phyloP scores from a whole-genome alignment of 2,329 filamentous ascomycete species.

The Lachnellula subtilissima region DNA sequence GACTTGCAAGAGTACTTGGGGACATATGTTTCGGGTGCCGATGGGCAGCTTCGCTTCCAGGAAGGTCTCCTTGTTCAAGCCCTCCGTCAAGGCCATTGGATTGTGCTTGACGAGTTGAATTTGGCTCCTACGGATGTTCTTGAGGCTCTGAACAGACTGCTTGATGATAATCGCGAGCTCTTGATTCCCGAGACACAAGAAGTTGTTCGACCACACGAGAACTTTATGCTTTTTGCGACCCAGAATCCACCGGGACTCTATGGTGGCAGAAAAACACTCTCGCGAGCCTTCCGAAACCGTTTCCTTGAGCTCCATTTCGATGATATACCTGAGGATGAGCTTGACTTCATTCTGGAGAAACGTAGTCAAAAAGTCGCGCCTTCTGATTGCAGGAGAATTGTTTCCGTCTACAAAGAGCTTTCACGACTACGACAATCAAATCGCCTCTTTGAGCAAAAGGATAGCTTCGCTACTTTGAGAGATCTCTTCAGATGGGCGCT shows the following conservation, averaged over 20 bases:
- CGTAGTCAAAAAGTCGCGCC: slow-evolving; percentile 82
- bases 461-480: slow-evolving; percentile 91
- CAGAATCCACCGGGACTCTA: slow-evolving; percentile 96
- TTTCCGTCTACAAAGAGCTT: slow-evolving; percentile 88
- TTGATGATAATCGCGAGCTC: slow-evolving; percentile 95
- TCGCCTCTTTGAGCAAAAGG: slow-evolving; percentile 92
- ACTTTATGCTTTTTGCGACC: slow-evolving; percentile 97
- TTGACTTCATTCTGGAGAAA: slow-evolving; percentile 86
- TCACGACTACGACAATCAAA: slow-evolving; percentile 85
- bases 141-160: slow-evolving; percentile 87
- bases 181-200: slow-evolving; percentile 97
- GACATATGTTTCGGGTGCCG: slow-evolving; percentile 80
- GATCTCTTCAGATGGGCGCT: slow-evolving; percentile 96
- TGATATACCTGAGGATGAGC: slow-evolving; percentile 91
- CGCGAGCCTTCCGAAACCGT: slow-evolving; percentile 90
- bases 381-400: slow-evolving; percentile 86
- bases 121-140: slow-evolving; percentile 94
- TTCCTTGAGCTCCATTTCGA: slow-evolving; percentile 98
- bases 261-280: slow-evolving; percentile 87
- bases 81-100: slow-evolving; percentile 91
- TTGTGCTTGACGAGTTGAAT: slow-evolving; percentile 96
- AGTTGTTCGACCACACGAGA: slow-evolving; percentile 81
- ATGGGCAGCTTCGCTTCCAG: slow-evolving; percentile 84
- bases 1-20: slow-evolving; percentile 97
- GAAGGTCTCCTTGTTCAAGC: slow-evolving; percentile 93